These are phyloP conservation scores for Leccinum aurantiacum DNA, from an alignment of 768 basidiomycete species.

Conservation along the genomic window DNA sequence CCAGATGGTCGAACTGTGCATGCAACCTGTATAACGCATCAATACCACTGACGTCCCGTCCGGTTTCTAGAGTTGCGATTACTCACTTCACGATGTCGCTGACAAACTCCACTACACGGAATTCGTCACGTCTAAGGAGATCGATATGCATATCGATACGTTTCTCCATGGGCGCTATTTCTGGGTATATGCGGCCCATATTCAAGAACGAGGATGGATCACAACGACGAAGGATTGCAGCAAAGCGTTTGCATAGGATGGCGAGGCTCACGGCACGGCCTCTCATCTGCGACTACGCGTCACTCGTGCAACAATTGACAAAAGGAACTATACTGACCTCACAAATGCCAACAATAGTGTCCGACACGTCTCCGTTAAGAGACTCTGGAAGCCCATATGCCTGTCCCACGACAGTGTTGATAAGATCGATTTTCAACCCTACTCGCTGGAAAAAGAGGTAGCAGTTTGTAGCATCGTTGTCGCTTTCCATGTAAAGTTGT, in stretches of 20 bases:
- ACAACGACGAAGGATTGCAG: conserved; percentile 76
- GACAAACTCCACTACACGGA: conserved; percentile 91
- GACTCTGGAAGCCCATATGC: conserved; percentile 83
- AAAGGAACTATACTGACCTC: conserved; percentile 53
- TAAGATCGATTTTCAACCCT: conserved; percentile 81
- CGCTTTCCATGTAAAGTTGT: conserved; percentile 84
- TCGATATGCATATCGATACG: conserved; percentile 91
- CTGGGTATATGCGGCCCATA: conserved; percentile 78
- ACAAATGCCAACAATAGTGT: conserved; percentile 89
- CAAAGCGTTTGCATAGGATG: conserved; percentile 86
- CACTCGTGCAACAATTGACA: not conserved
- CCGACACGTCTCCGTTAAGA: conserved; percentile 78
- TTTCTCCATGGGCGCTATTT: conserved; percentile 87
- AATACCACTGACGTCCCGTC: not conserved
- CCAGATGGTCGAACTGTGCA: conserved; percentile 90
- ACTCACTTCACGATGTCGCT: conserved; percentile 84
- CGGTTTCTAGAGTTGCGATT: not conserved
- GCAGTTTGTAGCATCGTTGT: conserved; percentile 84
- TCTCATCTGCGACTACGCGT: conserved; percentile 57
- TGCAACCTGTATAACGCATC: conserved; percentile 61
- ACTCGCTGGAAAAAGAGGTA: conserved; percentile 93
- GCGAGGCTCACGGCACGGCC: conserved; percentile 79
- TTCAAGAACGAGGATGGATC: conserved; percentile 85
- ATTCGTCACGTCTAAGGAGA: conserved; percentile 81
- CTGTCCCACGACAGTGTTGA: conserved; percentile 80